These are phyloP conservation scores for Microbotryomycetes sp. DNA, from an alignment of 1,284 basidiomycete genomes.

Conservation along the genomic window DNA sequence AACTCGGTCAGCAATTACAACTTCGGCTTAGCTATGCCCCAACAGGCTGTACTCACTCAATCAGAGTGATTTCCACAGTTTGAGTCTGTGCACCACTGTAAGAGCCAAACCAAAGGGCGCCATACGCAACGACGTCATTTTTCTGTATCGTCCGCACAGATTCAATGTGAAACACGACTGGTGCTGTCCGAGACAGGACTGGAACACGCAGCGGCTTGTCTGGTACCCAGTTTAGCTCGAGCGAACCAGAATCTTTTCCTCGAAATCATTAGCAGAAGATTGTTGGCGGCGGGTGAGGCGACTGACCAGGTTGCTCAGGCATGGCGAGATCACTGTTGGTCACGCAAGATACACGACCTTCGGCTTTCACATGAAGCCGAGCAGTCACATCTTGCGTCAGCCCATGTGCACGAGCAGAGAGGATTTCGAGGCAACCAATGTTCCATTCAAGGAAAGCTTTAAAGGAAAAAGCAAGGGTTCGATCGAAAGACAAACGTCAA, in stretches of 20 bases:
- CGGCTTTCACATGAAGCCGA: neutral
- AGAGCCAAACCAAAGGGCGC: neutral
- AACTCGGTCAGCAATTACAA: too few species aligned
- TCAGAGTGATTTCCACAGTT: neutral
- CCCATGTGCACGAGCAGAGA: neutral
- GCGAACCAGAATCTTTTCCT: neutral
- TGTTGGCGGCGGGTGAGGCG: constrained; percentile 1
- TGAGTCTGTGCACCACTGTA: neutral
- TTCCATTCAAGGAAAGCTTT: constrained; percentile 15
- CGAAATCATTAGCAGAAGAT: neutral
- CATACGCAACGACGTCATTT: neutral
- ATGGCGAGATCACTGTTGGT: neutral
- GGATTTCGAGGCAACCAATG: constrained; percentile 9
- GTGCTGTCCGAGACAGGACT: neutral
- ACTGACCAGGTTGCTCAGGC: neutral
- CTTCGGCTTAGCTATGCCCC: neutral
- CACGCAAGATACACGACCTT: neutral
- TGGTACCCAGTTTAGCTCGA: neutral
- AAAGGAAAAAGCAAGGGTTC: neutral
- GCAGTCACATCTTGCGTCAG: neutral
- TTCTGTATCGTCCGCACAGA: neutral
- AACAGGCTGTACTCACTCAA: neutral
- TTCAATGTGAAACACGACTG: neutral
- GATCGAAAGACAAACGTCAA: too few species aligned
- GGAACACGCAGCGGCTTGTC: neutral